Evolutionary conservation across 768 basidiomycete genomes (phyloP), one percentile per base, ranked within the genome.

Genomic region (Termitomyces titanicus): DNA sequence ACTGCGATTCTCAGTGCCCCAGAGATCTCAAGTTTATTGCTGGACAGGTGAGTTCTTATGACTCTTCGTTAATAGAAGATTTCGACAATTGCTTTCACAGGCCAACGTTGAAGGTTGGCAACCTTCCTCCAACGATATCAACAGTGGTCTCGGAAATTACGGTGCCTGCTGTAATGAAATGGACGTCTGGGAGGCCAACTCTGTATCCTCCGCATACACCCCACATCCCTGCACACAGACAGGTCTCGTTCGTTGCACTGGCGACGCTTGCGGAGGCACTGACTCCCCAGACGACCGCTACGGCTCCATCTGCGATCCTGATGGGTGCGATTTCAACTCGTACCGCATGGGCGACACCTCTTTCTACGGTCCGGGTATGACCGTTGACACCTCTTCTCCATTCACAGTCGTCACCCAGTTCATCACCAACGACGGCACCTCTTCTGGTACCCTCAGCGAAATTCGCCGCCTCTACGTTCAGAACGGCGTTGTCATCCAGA

Each of bases 1-100:
- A 85, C 69, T 84, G 83, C 66, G 83, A 85, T 65, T 76, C 83
- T 17, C 83, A 85, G 68, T 85, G 83, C 70, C 83, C 83, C 11
- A 68, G 72, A 35, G 82, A 83, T 61, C 73, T 83, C 68, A 84
- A 85, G 67, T 84, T 84, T 67, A 83, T 85, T 66, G 75, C 80
- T 66, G 83, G 83, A 63, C 63, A 72, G 72, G 81, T 79, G 48
- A 53, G 74, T 62, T 24, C 22, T 18, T 25, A 7, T 37, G 10
- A 25, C 10, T 27, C 24, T 11, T 37, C 17, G 10, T 1, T 24
- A 5, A 12, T 17, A 8, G n/a, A 11, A 1, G 11, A 25, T 13
- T 18, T 17, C 25, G n/a, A 49, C 6, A 25, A 12, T 11, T n/a
- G 3, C 11, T 25, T 0, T 11, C n/a, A 0, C 17, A 49, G 35